These are phyloP conservation scores for Pleomassaria siparia DNA, from an alignment of 2,329 filamentous ascomycete species.

Conservation along the genomic window DNA sequence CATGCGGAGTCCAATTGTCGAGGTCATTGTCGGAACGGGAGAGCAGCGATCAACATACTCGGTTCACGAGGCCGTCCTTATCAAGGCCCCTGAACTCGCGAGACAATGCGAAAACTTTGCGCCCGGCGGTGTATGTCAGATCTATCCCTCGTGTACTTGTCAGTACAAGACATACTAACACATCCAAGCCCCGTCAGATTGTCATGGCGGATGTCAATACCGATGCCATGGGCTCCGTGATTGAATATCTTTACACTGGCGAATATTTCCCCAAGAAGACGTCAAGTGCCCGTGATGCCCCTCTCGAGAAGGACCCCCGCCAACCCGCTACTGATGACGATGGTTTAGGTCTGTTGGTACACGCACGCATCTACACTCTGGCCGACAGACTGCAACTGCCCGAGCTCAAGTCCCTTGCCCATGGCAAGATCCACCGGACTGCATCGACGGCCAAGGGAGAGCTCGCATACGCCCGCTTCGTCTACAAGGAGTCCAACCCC, in stretches of 20 bases:
- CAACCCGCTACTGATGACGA: slow-evolving; percentile 70
- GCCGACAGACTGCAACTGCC: slow-evolving; percentile 72
- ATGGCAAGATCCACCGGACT: slow-evolving; percentile 89
- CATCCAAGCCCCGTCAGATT: slow-evolving; percentile 62
- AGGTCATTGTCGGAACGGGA: slow-evolving; percentile 52
- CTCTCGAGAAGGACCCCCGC: slow-evolving; percentile 69
- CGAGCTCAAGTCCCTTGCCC: slow-evolving; percentile 72
- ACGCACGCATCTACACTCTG: slow-evolving; percentile 86
- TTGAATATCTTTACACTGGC: slow-evolving; percentile 81
- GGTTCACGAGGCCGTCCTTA: slow-evolving; percentile 77
- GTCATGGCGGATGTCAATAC: slow-evolving; percentile 68
- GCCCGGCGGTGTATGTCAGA: slow-evolving; percentile 61
- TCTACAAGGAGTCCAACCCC: slow-evolving; percentile 73
- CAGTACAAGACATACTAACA: background rate
- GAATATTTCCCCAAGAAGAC: slow-evolving; percentile 76
- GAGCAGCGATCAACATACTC: slow-evolving; percentile 65
- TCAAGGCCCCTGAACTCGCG: slow-evolving; percentile 73
- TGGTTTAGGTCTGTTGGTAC: slow-evolving; percentile 82
- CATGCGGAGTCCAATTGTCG: slow-evolving; percentile 51
- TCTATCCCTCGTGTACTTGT: slow-evolving; percentile 9
- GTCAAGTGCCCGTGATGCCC: slow-evolving; percentile 63
- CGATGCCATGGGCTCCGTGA: slow-evolving; percentile 74
- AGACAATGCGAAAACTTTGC: slow-evolving; percentile 64
- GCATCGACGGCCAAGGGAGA: slow-evolving; percentile 86
- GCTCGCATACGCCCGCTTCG: slow-evolving; percentile 87